Evolutionary conservation across 116 monocot genomes (phyloP), one percentile per base, ranked within the genome.

Genomic region (Cymodocea nodosa): DNA sequence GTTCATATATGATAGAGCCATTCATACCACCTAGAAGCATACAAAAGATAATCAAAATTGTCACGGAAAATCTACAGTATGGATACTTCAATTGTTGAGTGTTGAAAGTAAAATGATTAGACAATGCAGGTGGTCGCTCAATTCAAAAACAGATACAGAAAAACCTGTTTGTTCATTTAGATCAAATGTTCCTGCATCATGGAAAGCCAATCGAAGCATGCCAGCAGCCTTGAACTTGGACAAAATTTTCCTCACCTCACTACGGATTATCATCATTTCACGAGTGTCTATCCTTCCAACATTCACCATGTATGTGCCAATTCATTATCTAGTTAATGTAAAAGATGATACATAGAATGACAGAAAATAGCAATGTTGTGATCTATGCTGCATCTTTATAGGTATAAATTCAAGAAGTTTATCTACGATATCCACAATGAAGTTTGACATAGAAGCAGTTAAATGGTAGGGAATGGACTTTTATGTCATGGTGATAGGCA

Each of bases 121-220:
- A 54, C 20, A 54, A 16, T 20, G 17, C 44, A 8, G 44, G 4
- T 44, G 44, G 44, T 44, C 44, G 6, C 9, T 44, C 44, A 44
- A 44, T 44, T 44, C 11, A 44, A 2, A 44, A 44, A 30, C 30
- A 30, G 30, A 30, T 30, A 30, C 11, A 70, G 5, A 30, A 22
- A 59, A 49, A 90, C 90, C 90, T 85, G 87, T 76, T 48, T 76
- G 79, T 17, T 83, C 83, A 54, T 75, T 74, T 23, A 78, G 58
- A 77, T 90, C 85, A 64, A 82, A 94, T 55, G 94, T 90, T 69
- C 94, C 94, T 48, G 94, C 94, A 79, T 94, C 94, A 75, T 94
- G 90, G 77, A 94, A 94, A 69, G 68, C 87, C 82, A 94, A 67
- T 50, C 94, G 84, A 61, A 94, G 94, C 37, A 90, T 60, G 51